Evolutionary conservation across 1,284 basidiomycete species (phyloP), one percentile per base, ranked within the genome.

Genomic region (Trametes pubescens): DNA sequence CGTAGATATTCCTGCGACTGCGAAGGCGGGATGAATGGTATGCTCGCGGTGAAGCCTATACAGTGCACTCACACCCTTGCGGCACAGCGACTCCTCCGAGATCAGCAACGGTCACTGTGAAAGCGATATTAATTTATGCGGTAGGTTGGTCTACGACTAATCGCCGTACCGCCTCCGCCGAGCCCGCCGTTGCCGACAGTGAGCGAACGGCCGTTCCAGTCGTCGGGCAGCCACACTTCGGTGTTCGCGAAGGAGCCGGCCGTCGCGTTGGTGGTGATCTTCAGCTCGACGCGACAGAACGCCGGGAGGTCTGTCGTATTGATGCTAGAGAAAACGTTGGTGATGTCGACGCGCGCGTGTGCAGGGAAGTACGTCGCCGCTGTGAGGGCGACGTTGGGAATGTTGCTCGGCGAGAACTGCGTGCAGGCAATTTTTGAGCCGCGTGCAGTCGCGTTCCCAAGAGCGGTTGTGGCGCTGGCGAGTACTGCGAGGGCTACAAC

Each of bases 171-270:
- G 7, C 64, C 67, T 57, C 66, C 68, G 6, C 62, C 67, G 22
- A 69, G 65, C 2, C 70, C 72, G n/a, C 71, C 69, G 40, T 71
- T 72, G 0, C 70, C 71, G 16, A 71, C 40, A 4, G 61, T 67
- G 16, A 73, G 49, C 26, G 69, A 62, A 2, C 72, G 58, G 9
- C 68, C 66, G 57, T 71, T 72, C 69, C 67, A 73, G 18, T 34
- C 57, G 26, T 70, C 70, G 1, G 70, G 71, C 9, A 73, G 65
- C 69, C 70, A 72, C 18, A 67, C 61, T 40, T 72, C 72, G 9
- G 71, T 63, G 48, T 61, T 65, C 4, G 69, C 67, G 9, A 58
- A 64, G 10, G 67, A 69, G 21, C 57, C 62, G 7, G 71, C 61
- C 6, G 73, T 72, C 37, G 68, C 64, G 49, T 73, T 73, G 35